These are phyloP conservation scores for Coprinellus aureogranulatus DNA, from an alignment of 768 basidiomycete species.

Conservation along the genomic window DNA sequence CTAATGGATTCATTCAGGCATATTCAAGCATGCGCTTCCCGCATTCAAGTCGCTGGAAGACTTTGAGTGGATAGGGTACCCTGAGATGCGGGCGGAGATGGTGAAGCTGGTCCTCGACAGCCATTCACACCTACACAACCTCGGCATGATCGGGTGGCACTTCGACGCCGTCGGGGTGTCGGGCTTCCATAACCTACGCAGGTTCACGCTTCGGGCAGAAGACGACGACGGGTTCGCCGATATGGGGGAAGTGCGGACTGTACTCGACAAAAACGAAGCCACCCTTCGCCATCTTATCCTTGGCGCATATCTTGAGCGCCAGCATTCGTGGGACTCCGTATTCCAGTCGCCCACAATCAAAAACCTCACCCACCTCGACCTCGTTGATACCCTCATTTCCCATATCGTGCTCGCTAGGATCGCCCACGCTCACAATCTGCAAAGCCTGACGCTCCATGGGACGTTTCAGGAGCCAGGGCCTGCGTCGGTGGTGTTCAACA, in stretches of 20 bases:
- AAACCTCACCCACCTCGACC: constrained; percentile 66
- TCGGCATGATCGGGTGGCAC: constrained; percentile 74
- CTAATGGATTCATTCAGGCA: constrained; percentile 31
- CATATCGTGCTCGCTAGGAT: constrained; percentile 62
- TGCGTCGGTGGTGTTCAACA: constrained; percentile 58
- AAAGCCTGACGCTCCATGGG: constrained; percentile 64
- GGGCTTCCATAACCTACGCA: constrained; percentile 55
- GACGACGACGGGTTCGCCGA: constrained; percentile 71
- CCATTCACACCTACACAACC: constrained; percentile 51
- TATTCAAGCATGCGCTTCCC: constrained; percentile 61
- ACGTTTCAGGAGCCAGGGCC: constrained; percentile 58
- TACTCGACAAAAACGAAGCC: constrained; percentile 56
- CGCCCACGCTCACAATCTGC: constrained; percentile 58
- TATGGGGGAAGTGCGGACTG: constrained; percentile 63
- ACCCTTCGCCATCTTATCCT: constrained; percentile 63
- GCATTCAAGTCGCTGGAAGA: constrained; percentile 59
- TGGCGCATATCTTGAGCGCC: constrained; percentile 64
- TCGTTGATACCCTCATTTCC: constrained; percentile 68
- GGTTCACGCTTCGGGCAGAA: constrained; percentile 67
- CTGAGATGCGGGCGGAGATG: constrained; percentile 66
- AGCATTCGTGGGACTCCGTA: constrained; percentile 65
- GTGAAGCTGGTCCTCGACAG: constrained; percentile 54
- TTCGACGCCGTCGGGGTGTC: constrained; percentile 71
- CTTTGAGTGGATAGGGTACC: constrained; percentile 79
- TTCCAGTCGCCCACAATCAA: constrained; percentile 63